Evolutionary conservation across 1,284 basidiomycete species (phyloP), one percentile per base, ranked within the genome.

Genomic region (Tilletiaria anomala): DNA sequence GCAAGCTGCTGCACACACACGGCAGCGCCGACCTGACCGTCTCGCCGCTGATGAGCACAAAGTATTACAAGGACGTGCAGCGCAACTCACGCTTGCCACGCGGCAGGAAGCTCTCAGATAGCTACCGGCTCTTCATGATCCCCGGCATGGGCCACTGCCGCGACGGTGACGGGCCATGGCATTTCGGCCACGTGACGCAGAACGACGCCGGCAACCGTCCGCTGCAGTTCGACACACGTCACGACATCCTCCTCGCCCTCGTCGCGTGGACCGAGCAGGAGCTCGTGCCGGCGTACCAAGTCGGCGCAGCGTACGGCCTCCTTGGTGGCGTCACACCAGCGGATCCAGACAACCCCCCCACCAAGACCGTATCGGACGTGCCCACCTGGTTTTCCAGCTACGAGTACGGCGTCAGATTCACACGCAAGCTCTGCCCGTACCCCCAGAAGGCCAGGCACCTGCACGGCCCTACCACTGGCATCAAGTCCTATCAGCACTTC

Each of bases 61-160:
- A 35, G 16, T 54, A 50, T 37, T 42, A 44, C 26, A 21, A 47
- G n/a, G 24, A 19, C 15, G 47, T 50, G 10, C 26, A 29, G 8
- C 10, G 10, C 26, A 8, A 29, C n/a, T 29, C 26, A 29, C 8
- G 10, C 26, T n/a, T 8, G 10, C 26, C 26, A 29, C n/a, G 10
- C 26, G 26, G 26, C 26, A n/a, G n/a, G n/a, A 40, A 26, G 3
- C 17, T 55, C 10, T 26, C 35, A 19, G 51, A 56, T 12, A 43
- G 35, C 15, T 51, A 51, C 37, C 44, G 44, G 5, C 39, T 53
- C 40, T 58, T 43, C 45, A 29, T 44, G 16, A 32, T 58, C 3
- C 52, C 56, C 1, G 56, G 56, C 10, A 57, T 54, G 32, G 29
- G 22, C 4, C 56, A 58, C 43, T 54, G 47, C 21, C 36, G 48